These are phyloP conservation scores for Eucommia ulmoides DNA, from an alignment of 257 asterid genomes.

Conservation along the genomic window DNA sequence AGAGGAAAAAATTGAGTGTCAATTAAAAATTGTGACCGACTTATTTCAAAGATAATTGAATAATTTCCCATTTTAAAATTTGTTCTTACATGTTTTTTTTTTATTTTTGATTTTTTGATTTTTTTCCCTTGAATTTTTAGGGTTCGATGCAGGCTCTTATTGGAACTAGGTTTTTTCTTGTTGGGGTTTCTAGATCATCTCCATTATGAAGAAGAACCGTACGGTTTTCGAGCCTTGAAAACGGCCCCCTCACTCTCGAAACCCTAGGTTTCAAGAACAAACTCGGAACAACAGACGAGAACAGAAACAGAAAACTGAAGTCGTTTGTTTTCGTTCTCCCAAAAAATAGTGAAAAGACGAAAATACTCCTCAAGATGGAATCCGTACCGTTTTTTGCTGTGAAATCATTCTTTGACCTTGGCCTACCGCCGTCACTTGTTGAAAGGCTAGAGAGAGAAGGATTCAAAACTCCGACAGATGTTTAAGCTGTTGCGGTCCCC, in stretches of 20 bases:
- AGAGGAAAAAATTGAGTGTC: too few relatives aligned
- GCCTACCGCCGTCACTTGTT: conserved; percentile 58
- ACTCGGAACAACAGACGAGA: conserved; percentile 17
- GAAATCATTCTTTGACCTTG: conserved; percentile 76
- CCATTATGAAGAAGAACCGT: conserved; percentile 28
- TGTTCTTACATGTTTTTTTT: too few relatives aligned
- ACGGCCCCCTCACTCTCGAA: conserved; percentile 51
- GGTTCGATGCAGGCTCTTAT: too few relatives aligned
- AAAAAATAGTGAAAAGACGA: conserved; percentile 19
- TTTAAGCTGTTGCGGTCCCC: conserved; percentile 90
- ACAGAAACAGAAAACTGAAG: conserved; percentile 17
- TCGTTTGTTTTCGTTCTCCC: too few relatives aligned
- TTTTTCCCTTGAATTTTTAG: too few relatives aligned
- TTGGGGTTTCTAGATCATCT: conserved; percentile 25
- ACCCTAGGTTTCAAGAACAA: conserved; percentile 53
- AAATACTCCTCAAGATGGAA: conserved; percentile 29
- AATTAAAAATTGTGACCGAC: too few relatives aligned
- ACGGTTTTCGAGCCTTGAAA: conserved; percentile 23
- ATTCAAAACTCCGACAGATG: conserved; percentile 71
- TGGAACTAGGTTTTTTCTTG: too few relatives aligned
- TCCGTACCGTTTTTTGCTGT: conserved; percentile 73
- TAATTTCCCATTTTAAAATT: too few relatives aligned
- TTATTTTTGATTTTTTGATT: too few relatives aligned
- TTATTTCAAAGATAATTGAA: too few relatives aligned
- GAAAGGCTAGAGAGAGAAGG: conserved; percentile 79